A percentile compares a stretch with the other conserved stretches of the same genome.
phyloP scores from a whole-genome alignment of 1,284 basidiomycete species.

The Tylopilus microsporus region DNA sequence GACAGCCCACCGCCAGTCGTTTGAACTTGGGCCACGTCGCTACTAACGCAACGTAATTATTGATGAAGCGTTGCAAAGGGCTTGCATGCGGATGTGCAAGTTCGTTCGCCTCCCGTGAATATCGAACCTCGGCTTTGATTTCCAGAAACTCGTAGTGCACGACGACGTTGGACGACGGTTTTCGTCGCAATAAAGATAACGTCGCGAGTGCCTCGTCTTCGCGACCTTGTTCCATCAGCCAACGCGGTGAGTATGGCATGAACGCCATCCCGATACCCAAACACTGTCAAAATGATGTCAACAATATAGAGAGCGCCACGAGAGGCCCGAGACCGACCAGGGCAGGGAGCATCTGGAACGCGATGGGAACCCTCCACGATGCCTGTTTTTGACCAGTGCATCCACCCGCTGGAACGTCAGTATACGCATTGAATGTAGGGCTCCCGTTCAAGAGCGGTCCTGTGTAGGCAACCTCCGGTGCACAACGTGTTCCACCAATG shows the following conservation, averaged over 20 bases:
- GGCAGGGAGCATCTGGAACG: constrained; percentile 32
- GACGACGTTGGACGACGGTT: constrained; percentile 9
- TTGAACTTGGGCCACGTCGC: constrained; percentile 34
- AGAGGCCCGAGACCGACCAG: constrained; percentile 18
- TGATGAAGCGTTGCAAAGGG: constrained; percentile 13
- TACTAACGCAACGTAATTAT: constrained; percentile 26
- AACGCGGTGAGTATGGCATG: constrained; percentile 35
- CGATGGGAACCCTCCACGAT: constrained; percentile 30
- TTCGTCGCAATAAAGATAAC: constrained; percentile 26
- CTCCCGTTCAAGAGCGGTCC: constrained; percentile 32
- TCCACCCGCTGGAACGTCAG: constrained; percentile 30
- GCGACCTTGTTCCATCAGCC: constrained; percentile 34
- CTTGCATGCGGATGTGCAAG: constrained; percentile 23
- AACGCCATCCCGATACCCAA: constrained; percentile 33
- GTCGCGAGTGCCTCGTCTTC: constrained; percentile 31
- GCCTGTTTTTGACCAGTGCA: constrained; percentile 31
- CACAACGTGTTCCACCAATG: constrained; percentile 33
- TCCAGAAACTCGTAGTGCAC: constrained; percentile 32
- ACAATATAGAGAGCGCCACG: background rate
- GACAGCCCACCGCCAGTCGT: constrained; percentile 28
- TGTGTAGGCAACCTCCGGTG: constrained; percentile 30
- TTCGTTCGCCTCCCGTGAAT: constrained; percentile 22
- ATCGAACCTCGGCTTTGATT: constrained; percentile 31
- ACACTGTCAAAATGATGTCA: constrained; percentile 19
- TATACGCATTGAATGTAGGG: constrained; percentile 29